These are phyloP conservation scores for Trichosanthes truncata DNA, from an alignment of 306 rosid species.

Conservation along the genomic window DNA sequence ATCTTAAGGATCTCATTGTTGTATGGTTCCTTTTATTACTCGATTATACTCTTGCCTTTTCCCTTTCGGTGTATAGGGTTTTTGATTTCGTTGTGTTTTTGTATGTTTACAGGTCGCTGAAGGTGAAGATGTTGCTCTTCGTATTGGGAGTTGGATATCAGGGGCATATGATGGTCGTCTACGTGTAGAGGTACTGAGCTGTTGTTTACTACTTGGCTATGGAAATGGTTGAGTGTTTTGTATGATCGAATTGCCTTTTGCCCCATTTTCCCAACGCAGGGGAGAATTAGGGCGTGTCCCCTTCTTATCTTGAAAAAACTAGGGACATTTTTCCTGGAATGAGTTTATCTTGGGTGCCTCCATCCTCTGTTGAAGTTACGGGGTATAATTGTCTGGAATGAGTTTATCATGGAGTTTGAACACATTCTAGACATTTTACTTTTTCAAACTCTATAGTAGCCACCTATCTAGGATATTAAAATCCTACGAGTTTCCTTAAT, in stretches of 20 bases:
- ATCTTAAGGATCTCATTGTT: conserved; percentile 86
- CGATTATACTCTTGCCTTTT: neutral
- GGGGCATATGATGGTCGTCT: conserved; percentile 87
- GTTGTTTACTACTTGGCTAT: neutral
- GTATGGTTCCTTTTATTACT: conserved; percentile 29
- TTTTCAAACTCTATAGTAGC: too few species aligned
- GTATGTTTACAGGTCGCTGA: conserved; percentile 58
- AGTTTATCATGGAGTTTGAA: too few species aligned
- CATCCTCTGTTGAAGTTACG: neutral
- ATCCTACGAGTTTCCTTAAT: neutral
- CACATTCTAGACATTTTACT: too few species aligned
- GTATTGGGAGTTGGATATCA: conserved; percentile 70
- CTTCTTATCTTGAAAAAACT: neutral
- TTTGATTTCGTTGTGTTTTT: neutral
- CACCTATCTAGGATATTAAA: too few species aligned
- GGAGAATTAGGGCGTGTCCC: neutral
- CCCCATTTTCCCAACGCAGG: neutral
- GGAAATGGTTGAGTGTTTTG: neutral
- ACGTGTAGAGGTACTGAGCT: conserved; percentile 53
- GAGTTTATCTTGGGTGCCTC: neutral
- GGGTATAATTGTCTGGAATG: neutral
- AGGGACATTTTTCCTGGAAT: neutral
- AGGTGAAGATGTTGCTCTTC: conserved; percentile 67
- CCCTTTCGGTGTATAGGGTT: neutral
- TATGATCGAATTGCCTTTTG: neutral